Evolutionary conservation across 2,329 filamentous ascomycete genomes (phyloP), one percentile per base, ranked within the genome.

Genomic region (Colletotrichum viniferum): DNA sequence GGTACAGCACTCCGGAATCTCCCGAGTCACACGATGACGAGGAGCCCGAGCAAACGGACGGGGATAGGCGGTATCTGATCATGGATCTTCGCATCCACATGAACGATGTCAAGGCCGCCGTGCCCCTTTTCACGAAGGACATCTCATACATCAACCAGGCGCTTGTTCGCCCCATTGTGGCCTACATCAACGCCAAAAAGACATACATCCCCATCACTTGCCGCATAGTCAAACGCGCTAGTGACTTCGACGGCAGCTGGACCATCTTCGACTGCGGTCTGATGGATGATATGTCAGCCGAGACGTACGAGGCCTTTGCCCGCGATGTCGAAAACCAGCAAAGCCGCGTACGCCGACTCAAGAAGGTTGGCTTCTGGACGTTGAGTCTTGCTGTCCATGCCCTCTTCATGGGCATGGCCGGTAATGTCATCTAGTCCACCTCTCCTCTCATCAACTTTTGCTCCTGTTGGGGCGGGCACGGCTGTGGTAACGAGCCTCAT

Each of bases 301-400:
- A 98, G 90, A 96, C 96, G 68, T 99, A 99, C 83, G 92, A 96
- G 80, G 97, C 97, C 1, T 98, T 99, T 85, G 96, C 96, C 48
- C 92, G 92, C 77, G 95, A 98, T 83, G 95, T 99, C 36, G 93
- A 96, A 77, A 94, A 98, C 84, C 94, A 97, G 80, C 94, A 98
- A 83, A 95, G 94, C 78, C 92, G 96, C 68, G 94, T 95, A 79
- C 90, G 96, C 66, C 90, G 97, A 60, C 94, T 99, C 82, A 98
- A 96, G 84, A 98, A 98, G 85, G 97, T 98, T 32, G 97, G 97
- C 36, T 93, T 98, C 80, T 99, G 97, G 97, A 98, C 96, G 4
- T 89, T 98, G 71, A 96, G 96, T 79, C 87, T 99, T 73, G 95
- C 96, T 8, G 94, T 96, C 9, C 97, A 99, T 83, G 97, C 96